Evolutionary conservation across 805 yeast species (phyloP), one percentile per base, ranked within the genome.

Genomic region (Millerago galiae): DNA sequence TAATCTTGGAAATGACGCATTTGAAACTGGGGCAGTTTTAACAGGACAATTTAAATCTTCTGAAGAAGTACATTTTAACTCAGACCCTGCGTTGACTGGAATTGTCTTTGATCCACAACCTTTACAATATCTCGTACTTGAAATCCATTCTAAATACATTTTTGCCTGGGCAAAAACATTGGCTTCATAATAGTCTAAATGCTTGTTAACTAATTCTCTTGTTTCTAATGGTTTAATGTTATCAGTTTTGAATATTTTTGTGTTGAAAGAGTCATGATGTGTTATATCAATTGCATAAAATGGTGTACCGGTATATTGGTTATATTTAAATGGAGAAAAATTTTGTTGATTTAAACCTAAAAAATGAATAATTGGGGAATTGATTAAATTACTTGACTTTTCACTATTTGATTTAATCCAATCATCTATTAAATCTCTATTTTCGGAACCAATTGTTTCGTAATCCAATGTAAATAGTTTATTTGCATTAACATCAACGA

Each of bases 1-100:
- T 1, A 95, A 79, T 43, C 98, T 70, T n/a, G 98, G 98, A 68
- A 87, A 91, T 14, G 87, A 77, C n/a, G 87, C 82, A 60, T 91
- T 90, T 35, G 85, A 78, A 17, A 86, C 82, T 0, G 58, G 55
- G 2, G 57, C 51, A 5, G 46, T 13, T 33, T 51, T 61, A 8
- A 52, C 51, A 2, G 57, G 54, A 37, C 60, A 56, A 2, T 46
- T 37, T 2, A 14, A 14, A 12, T 37, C 42, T 8, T 46, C 41
- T 15, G 51, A 12, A 5, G 47, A 44, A 14, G 73, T 63, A 56
- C 90, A 82, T 11, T 51, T 42, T 35, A 80, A 54, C 56, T 79
- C 76, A 1, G 86, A 79, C 0, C 93, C 91, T 0, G 80, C 83
- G 50, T 81, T 78, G 7, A 81, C 68, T 2, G 86, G 81, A 12